These are phyloP conservation scores for Lanmaoa pseudosensibilis DNA, from an alignment of 768 basidiomycete genomes.

Conservation along the genomic window DNA sequence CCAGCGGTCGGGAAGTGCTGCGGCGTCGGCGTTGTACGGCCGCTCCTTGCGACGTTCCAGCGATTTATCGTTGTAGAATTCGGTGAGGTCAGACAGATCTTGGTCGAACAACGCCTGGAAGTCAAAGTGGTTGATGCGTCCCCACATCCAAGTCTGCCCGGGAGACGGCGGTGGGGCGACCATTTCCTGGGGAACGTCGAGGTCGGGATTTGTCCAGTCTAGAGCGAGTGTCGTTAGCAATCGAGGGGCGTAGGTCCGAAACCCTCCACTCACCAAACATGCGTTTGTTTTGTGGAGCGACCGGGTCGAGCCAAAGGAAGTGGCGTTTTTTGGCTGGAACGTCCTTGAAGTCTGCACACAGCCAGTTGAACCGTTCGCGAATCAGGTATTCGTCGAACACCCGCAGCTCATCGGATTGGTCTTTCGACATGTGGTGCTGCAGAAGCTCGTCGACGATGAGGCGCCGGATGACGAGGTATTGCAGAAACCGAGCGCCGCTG, in stretches of 20 bases:
- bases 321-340: background rate
- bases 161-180: background rate
- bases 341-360: background rate
- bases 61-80: background rate
- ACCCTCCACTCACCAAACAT: background rate
- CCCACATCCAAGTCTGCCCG: background rate
- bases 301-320: background rate
- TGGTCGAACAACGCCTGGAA: background rate
- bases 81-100: background rate
- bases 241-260: accelerated
- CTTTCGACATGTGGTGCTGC: background rate
- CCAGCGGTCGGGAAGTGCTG: background rate
- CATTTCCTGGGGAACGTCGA: background rate
- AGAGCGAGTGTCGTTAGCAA: background rate
- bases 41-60: background rate
- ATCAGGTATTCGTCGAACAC: background rate
- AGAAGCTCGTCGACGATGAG: background rate
- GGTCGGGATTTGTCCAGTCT: background rate
- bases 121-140: background rate
- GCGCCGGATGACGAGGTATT: background rate
- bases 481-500: background rate
- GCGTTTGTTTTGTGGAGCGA: background rate
- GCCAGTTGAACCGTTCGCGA: background rate
- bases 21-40: background rate
- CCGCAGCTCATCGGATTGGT: background rate